phyloP scores from a whole-genome alignment of 2,329 filamentous ascomycete species.

The Clonostachys byssicola region DNA sequence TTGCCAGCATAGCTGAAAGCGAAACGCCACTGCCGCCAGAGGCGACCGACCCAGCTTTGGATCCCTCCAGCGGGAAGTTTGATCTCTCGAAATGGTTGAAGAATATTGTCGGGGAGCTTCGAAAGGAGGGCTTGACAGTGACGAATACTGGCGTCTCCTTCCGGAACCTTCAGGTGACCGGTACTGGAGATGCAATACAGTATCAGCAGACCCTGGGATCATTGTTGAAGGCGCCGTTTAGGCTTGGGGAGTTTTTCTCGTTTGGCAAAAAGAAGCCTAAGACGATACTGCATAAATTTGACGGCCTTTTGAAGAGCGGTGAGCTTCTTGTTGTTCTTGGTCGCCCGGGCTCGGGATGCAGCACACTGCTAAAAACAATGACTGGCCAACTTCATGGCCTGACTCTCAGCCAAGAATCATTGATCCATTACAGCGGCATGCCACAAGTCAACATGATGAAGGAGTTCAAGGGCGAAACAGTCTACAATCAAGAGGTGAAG shows the following conservation, averaged over 20 bases:
- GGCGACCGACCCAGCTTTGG: constrained; percentile 17
- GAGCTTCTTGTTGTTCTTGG: constrained; percentile 68
- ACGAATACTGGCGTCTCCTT: constrained; percentile 57
- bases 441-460: constrained; percentile 45
- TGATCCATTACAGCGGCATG: constrained; percentile 60
- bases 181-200: constrained; percentile 62
- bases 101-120: constrained; percentile 32
- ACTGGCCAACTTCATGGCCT: constrained; percentile 57
- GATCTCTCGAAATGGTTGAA: constrained; percentile 35
- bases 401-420: constrained; percentile 40
- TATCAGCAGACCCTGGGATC: constrained; percentile 64
- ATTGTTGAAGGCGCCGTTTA: constrained; percentile 51
- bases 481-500: constrained; percentile 69
- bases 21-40: too few relatives aligned
- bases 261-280: constrained; percentile 40
- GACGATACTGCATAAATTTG: constrained; percentile 60
- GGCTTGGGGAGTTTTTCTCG: constrained; percentile 50
- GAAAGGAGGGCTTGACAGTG: constrained; percentile 38
- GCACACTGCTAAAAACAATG: constrained; percentile 58
- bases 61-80: constrained; percentile 31
- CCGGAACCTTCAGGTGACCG: constrained; percentile 61
- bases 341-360: constrained; percentile 60
- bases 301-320: constrained; percentile 58
- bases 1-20: not conserved
- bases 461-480: constrained; percentile 60